Evolutionary conservation across 192 early-diverging fungal species (phyloP).

Genomic region (Coemansia sp.): DNA sequence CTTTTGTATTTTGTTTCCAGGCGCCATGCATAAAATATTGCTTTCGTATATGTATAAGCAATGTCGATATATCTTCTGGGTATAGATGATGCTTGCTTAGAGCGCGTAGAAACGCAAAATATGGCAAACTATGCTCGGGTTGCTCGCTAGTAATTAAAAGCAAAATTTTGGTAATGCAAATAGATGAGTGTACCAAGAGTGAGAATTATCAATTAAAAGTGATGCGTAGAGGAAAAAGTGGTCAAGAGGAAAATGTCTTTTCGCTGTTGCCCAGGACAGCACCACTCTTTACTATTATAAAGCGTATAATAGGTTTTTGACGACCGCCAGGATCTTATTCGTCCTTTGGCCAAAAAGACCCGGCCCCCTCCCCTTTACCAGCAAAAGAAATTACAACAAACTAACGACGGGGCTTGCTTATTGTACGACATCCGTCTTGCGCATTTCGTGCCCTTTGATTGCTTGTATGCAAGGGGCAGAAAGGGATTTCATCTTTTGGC

Average conservation of each 20-base stretch:
- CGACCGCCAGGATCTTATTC: neutral
- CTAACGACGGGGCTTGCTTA: neutral
- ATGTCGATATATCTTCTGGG: neutral
- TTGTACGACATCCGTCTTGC: neutral
- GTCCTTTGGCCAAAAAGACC: constrained; percentile 1
- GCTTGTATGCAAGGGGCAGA: neutral
- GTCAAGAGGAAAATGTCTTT: neutral
- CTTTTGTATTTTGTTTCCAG: constrained; percentile 35
- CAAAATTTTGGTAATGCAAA: neutral
- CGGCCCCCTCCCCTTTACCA: neutral
- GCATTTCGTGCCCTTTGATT: neutral
- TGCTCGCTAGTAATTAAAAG: neutral
- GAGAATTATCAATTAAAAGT: neutral
- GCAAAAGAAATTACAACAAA: neutral
- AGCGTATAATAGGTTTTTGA: neutral
- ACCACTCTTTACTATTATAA: too few species aligned
- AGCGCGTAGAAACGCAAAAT: neutral
- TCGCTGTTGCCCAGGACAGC: too few species aligned
- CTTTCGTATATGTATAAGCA: neutral
- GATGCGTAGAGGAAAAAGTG: neutral
- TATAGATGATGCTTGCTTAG: neutral
- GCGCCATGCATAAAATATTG: constrained; percentile 10
- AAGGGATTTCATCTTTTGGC: neutral
- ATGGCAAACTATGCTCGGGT: neutral
- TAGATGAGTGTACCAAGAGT: neutral